Conservation (phyloP, 2,329 filamentous ascomycete genomes). For the Aspergillus sojae region DNA sequence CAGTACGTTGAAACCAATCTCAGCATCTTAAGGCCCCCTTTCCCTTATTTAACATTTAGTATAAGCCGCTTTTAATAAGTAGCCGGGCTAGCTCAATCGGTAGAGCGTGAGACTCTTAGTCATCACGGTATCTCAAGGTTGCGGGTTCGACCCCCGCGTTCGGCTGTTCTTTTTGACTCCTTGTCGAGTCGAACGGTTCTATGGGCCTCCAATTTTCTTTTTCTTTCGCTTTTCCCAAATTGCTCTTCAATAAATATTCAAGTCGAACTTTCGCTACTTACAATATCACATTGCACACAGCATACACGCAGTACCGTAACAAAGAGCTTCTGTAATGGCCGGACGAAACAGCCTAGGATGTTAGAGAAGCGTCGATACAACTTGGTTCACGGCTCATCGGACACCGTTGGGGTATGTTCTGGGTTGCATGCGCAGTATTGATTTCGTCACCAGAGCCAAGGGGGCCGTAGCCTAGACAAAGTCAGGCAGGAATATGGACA, state of each 20-base stretch:
- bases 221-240: neutral
- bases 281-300: neutral
- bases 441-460: no score
- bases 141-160: slow-evolving; percentile 48
- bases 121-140: slow-evolving; percentile 34
- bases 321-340: neutral
- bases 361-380: neutral
- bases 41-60: neutral
- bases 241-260: neutral
- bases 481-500: neutral
- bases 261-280: neutral
- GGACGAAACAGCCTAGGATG: neutral
- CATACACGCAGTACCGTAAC: neutral
- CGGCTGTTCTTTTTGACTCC: slow-evolving; percentile 29
- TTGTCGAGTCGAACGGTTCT: neutral
- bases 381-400: neutral
- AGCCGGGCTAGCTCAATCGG: slow-evolving; percentile 56
- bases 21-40: neutral
- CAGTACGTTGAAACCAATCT: no score
- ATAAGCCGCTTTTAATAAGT: neutral
- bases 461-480: neutral
- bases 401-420: neutral
- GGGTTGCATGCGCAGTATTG: neutral
- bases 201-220: no score
- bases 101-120: slow-evolving; percentile 55